Evolutionary conservation across 164 flowering plant species (phyloP), one percentile per base, ranked within the genome.

Genomic region (Sedum album): DNA sequence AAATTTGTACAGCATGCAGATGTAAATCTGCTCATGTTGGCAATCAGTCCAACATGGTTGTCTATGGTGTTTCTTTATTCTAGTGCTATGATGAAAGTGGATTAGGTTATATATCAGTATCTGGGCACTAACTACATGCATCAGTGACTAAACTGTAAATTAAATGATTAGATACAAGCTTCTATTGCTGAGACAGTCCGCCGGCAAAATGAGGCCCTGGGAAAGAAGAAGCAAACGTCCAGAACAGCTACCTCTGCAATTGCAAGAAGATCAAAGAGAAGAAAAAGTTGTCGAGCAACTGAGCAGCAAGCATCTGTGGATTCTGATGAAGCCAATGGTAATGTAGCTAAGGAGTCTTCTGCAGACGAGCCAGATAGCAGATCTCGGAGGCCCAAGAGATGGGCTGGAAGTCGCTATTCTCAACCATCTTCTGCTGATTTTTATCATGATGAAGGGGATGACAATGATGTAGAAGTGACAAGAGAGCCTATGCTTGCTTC

Each of bases 161-260:
- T 57, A 17, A 57, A 23, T 73, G 67, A 66, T 72, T 81, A 94
- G 99, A 89, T 94, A 72, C 99, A 94, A 85, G 96, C 80, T 62
- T 83, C 88, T 55, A 91, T 94, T 76, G 95, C 99, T 26, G 86
- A 89, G 76, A 84, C 89, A 62, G 65, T 82, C 64, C 82, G 73
- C 44, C 76, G 96, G 38, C 99, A 94, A 78, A 72, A 89, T 35
- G 96, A 90, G 82, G 99, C 93, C 62, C 82, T 87, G 33, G 86
- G 82, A 66, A 87, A 71, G 78, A 85, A 80, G 70, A 83, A 85
- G 21, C 66, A 79, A 14, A 65, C 73, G 26, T 83, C 83, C 55
- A 89, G 79, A 81, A 82, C 76, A 31, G 76, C 79, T 21, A 60
- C 81, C 41, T 74, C 79, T 20, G 74, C 33, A 30, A 28, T 10